These are phyloP conservation scores for Penicillium sclerotigenum DNA, from an alignment of 2,329 filamentous ascomycete species.

Conservation along the genomic window DNA sequence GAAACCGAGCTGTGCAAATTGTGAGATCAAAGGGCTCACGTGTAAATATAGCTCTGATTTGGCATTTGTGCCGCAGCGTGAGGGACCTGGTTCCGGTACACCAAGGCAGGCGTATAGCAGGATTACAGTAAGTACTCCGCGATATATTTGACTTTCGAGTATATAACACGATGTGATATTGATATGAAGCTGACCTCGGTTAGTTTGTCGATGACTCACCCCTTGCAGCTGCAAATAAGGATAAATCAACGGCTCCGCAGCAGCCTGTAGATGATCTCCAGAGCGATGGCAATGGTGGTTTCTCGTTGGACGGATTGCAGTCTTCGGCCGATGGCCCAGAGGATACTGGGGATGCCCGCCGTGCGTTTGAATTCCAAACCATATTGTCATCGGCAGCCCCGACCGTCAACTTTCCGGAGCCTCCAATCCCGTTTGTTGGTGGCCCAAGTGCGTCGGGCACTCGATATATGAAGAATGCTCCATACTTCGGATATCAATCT, in stretches of 20 bases:
- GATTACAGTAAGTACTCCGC: constrained; percentile 17
- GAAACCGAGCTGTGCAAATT: constrained; percentile 26
- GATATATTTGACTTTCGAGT: not conserved
- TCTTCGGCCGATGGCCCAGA: not conserved
- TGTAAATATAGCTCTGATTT: constrained; percentile 26
- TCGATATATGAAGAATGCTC: not conserved
- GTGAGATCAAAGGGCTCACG: constrained; percentile 22
- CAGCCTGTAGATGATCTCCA: not conserved
- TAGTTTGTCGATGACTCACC: constrained; percentile 25
- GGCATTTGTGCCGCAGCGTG: constrained; percentile 20
- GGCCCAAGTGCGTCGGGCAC: not conserved
- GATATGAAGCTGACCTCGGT: not conserved
- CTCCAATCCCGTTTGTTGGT: not conserved
- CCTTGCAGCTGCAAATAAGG: constrained; percentile 4
- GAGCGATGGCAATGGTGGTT: not conserved
- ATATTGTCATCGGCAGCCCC: not conserved
- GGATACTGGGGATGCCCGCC: not conserved
- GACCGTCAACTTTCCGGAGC: not conserved
- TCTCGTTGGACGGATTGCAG: not conserved
- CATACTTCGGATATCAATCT: not conserved
- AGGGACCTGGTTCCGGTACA: not conserved
- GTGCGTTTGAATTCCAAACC: not conserved
- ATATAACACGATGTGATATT: not conserved
- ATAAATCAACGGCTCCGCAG: not conserved
- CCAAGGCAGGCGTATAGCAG: constrained; percentile 12